These are phyloP conservation scores for Gracilaria gracilis DNA, from an alignment of 23 red algal genomes.

Conservation along the genomic window DNA sequence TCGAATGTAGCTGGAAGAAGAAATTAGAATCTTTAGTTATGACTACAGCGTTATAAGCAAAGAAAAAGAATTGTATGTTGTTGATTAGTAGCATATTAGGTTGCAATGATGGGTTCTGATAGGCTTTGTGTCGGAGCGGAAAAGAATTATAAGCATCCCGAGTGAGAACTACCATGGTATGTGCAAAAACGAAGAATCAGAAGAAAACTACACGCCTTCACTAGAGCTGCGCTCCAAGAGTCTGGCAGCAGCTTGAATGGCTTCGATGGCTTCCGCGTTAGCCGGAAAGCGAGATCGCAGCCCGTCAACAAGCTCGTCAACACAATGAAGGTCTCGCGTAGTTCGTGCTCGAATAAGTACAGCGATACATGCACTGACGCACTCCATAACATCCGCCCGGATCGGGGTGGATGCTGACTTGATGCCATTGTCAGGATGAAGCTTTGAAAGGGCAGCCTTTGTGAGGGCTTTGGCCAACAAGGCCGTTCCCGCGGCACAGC, in stretches of 20 bases:
- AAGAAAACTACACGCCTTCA: constrained; percentile 6
- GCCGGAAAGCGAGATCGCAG: constrained; percentile 45
- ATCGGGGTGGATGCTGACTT: constrained; percentile 2
- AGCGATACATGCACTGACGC: constrained; percentile 63
- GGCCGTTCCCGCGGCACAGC: constrained; percentile 37
- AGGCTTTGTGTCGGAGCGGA: not conserved
- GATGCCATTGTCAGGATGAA: constrained; percentile 30
- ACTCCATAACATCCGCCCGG: constrained; percentile 71
- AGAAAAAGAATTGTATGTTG: not conserved
- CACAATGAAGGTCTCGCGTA: constrained; percentile 38
- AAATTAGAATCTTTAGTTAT: constrained; percentile 20
- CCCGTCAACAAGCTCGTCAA: constrained; percentile 54
- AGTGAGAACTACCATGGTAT: not conserved
- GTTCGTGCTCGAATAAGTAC: constrained; percentile 56
- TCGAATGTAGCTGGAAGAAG: not conserved
- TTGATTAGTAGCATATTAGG: constrained; percentile 26
- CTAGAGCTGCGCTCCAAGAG: constrained; percentile 33
- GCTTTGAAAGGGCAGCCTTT: constrained; percentile 35
- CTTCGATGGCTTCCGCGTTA: constrained; percentile 60
- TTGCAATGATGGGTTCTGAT: not conserved
- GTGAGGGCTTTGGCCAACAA: constrained; percentile 65
- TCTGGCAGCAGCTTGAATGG: constrained; percentile 51
- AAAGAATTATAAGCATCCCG: not conserved
- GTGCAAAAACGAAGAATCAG: constrained; percentile 28
- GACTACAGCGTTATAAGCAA: not conserved